These are phyloP conservation scores for Abrus precatorius DNA, from an alignment of 306 rosid genomes.

Conservation along the genomic window DNA sequence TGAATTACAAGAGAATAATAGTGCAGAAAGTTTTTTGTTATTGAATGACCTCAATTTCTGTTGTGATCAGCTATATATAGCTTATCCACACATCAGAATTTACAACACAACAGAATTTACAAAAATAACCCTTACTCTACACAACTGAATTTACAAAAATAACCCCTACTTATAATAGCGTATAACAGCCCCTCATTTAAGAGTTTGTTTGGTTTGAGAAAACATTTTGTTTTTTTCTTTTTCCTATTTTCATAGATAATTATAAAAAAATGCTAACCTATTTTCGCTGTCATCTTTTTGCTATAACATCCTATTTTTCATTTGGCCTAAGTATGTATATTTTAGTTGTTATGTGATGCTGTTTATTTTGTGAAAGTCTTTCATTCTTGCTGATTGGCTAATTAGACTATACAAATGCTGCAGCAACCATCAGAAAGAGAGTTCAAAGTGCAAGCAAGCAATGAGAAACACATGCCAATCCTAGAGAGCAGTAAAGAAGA, in stretches of 20 bases:
- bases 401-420: slow-evolving; percentile 46
- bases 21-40: too few species aligned
- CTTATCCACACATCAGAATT: too few species aligned
- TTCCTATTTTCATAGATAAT: background rate
- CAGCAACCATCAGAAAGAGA: slow-evolving; percentile 56
- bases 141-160: too few species aligned
- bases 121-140: too few species aligned
- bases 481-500: slow-evolving; percentile 75
- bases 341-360: slow-evolving; percentile 5
- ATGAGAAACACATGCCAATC: slow-evolving; percentile 57
- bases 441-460: slow-evolving; percentile 62
- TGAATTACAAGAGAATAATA: too few species aligned
- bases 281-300: background rate
- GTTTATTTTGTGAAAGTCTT: slow-evolving; percentile 15
- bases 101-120: too few species aligned
- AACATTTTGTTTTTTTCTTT: background rate
- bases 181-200: too few species aligned
- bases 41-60: too few species aligned
- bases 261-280: background rate
- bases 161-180: too few species aligned
- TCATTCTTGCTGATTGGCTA: slow-evolving; percentile 38
- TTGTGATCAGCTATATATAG: too few species aligned
- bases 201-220: background rate
- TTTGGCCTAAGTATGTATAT: slow-evolving; percentile 3
- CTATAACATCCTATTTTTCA: slow-evolving; percentile 2